These are phyloP conservation scores for Fusarium duplospermum DNA, from an alignment of 2,329 filamentous ascomycete genomes.

Conservation along the genomic window DNA sequence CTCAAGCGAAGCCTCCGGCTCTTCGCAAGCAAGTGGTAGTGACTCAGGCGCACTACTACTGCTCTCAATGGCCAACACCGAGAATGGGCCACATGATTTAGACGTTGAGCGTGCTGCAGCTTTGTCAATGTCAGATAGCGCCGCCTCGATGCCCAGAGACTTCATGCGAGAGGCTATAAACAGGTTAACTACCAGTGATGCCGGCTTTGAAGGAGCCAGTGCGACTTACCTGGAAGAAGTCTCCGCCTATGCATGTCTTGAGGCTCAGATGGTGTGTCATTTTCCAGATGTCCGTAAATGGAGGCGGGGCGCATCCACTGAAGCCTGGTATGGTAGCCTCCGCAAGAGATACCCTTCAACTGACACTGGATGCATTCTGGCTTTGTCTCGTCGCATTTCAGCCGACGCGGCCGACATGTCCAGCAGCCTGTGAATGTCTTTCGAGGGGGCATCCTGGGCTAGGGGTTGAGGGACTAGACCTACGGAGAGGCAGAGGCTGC, in stretches of 20 bases:
- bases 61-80: background rate
- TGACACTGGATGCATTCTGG: background rate
- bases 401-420: background rate
- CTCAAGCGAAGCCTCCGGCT: background rate
- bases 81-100: background rate
- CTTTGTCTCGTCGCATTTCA: background rate
- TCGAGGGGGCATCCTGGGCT: background rate
- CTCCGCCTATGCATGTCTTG: background rate
- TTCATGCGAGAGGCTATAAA: background rate
- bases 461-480: background rate
- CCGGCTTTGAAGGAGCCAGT: background rate
- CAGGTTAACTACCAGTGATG: background rate
- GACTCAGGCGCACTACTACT: background rate
- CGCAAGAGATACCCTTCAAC: background rate
- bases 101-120: background rate
- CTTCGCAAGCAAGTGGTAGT: background rate
- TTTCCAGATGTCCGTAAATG: background rate
- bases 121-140: background rate
- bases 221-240: background rate
- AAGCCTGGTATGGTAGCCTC: background rate
- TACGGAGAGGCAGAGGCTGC: background rate
- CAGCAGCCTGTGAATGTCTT: background rate
- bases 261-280: background rate
- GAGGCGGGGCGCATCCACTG: background rate
- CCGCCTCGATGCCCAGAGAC: background rate